Percentiles rank a stretch among this genome's conserved stretches.
phyloP scores from a whole-genome alignment of 179 eudicot species.

The Heliamphora pulchella region DNA sequence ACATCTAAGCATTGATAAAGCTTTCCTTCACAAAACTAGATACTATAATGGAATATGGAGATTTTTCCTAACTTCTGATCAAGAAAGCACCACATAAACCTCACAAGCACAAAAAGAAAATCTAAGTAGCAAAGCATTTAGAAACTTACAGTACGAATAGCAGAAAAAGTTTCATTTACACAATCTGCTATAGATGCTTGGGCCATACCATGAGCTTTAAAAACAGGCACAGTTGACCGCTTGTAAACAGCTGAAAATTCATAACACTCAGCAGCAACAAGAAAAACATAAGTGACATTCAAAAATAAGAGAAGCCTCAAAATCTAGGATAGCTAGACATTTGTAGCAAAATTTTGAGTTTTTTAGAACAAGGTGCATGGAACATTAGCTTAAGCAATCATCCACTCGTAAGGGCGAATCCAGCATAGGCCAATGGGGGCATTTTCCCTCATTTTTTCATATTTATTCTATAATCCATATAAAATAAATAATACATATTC shows the following conservation, averaged over 20 bases:
- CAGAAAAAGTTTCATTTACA: constrained; percentile 86
- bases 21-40: constrained; percentile 8
- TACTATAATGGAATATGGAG: not conserved
- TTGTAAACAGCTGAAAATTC: constrained; percentile 68
- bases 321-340: not conserved
- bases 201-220: constrained; percentile 77
- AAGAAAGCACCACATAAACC: not conserved
- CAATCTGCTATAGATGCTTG: constrained; percentile 94
- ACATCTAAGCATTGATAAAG: not conserved
- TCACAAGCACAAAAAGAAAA: constrained; percentile 1
- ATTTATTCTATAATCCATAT: too few species aligned
- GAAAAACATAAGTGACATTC: not conserved
- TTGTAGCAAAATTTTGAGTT: not conserved
- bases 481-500: too few species aligned
- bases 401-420: not conserved
- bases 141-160: constrained; percentile 86
- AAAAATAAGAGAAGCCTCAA: not conserved
- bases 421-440: too few species aligned
- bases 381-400: not conserved
- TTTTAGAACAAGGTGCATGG: not conserved
- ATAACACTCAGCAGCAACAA: constrained; percentile 17
- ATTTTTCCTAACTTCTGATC: not conserved
- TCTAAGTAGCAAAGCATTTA: constrained; percentile 1
- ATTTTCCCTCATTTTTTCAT: too few species aligned
- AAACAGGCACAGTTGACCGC: constrained; percentile 78